phyloP scores from a whole-genome alignment of 2,329 filamentous ascomycete species.

The Fonsecaea nubica region DNA sequence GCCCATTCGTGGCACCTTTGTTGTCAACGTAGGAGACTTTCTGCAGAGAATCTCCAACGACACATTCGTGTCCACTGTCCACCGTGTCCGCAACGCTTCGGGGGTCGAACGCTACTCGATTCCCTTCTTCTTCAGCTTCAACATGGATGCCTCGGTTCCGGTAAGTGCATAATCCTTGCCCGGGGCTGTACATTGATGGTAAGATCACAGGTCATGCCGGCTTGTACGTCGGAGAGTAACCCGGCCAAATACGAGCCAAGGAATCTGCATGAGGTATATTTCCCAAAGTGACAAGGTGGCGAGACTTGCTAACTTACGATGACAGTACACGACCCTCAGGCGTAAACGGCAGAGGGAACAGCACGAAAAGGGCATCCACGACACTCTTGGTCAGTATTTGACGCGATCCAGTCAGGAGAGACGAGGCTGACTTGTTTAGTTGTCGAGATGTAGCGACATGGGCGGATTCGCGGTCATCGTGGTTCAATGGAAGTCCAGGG shows the following conservation, averaged over 20 bases:
- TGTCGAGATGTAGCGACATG: not conserved
- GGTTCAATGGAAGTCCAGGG: too few species aligned
- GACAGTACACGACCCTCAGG: constrained; percentile 18
- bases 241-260: constrained; percentile 59
- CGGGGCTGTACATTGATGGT: constrained; percentile 52
- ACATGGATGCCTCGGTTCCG: constrained; percentile 25
- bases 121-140: constrained; percentile 36
- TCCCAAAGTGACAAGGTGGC: not conserved
- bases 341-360: constrained; percentile 10
- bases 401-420: not conserved
- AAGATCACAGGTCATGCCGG: constrained; percentile 56
- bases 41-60: constrained; percentile 59
- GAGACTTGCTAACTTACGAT: not conserved
- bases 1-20: constrained; percentile 51
- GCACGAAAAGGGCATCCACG: constrained; percentile 17
- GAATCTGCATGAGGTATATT: constrained; percentile 21
- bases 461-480: too few species aligned
- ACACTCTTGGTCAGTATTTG: constrained; percentile 13
- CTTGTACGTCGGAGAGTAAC: constrained; percentile 47
- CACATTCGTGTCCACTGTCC: constrained; percentile 57
- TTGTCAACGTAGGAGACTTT: constrained; percentile 59
- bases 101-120: constrained; percentile 32
- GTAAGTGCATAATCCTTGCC: not conserved
- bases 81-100: constrained; percentile 58
- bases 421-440: not conserved